Percentiles rank a stretch among this genome's conserved stretches.
These are phyloP conservation scores for Oidiodendron maius DNA, from an alignment of 495 filamentous ascomycete species.

Conservation along the genomic window DNA sequence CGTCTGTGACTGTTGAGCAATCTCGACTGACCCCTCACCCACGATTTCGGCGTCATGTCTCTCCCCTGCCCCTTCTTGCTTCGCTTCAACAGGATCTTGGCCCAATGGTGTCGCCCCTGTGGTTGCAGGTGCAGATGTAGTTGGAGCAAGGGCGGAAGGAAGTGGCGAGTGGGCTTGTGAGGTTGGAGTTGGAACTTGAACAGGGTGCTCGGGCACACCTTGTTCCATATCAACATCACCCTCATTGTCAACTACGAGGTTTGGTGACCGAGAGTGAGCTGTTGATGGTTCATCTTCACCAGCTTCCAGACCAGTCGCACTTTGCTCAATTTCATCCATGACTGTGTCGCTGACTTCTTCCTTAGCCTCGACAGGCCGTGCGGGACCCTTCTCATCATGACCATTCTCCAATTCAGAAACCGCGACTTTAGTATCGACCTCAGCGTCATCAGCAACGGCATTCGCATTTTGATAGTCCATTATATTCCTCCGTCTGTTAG, in stretches of 20 bases:
- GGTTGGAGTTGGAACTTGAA: slow-evolving; percentile 10
- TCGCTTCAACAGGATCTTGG: slow-evolving; percentile 7
- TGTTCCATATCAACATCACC: slow-evolving; percentile 58
- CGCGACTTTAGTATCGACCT: slow-evolving; percentile 54
- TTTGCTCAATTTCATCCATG: slow-evolving; percentile 40
- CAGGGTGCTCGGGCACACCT: slow-evolving; percentile 4
- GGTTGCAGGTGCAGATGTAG: slow-evolving; percentile 7
- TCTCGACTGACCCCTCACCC: slow-evolving; percentile 20
- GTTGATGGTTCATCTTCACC: slow-evolving; percentile 34
- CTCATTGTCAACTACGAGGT: slow-evolving; percentile 44
- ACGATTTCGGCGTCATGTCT: slow-evolving; percentile 22
- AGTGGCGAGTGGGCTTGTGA: neutral
- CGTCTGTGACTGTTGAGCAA: slow-evolving; percentile 10
- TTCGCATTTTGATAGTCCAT: slow-evolving; percentile 63
- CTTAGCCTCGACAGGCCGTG: slow-evolving; percentile 42
- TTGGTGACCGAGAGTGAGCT: slow-evolving; percentile 29
- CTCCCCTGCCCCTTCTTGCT: slow-evolving; percentile 25
- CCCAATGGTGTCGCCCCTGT: neutral
- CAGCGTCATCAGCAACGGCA: slow-evolving; percentile 53
- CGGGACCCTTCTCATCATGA: slow-evolving; percentile 40
- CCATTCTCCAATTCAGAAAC: slow-evolving; percentile 45
- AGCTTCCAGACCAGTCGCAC: slow-evolving; percentile 32
- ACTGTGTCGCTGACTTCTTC: slow-evolving; percentile 40
- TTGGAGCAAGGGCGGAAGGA: slow-evolving; percentile 1
- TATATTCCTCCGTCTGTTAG: slow-evolving; percentile 54